Conservation (phyloP, 257 asterid genomes). For the Nicotiana paniculata region DNA sequence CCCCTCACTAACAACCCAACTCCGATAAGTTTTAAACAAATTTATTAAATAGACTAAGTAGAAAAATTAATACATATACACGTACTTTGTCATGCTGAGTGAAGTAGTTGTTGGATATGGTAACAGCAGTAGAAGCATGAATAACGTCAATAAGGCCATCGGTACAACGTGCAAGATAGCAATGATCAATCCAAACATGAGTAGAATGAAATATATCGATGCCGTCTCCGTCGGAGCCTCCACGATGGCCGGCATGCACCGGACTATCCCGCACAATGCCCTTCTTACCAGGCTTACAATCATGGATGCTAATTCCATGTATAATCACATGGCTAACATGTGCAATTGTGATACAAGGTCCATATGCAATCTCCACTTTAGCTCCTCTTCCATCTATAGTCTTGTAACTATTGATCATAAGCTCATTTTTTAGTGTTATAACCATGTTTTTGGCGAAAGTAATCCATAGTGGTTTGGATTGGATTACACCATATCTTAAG, state of each 20-base stretch:
- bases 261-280: conserved; percentile 51
- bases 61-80: not conserved
- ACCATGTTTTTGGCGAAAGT: conserved; percentile 53
- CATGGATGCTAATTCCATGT: conserved; percentile 74
- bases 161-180: conserved; percentile 45
- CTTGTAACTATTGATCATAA: conserved; percentile 64
- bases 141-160: conserved; percentile 85
- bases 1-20: too few species aligned
- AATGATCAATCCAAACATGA: conserved; percentile 76
- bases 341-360: conserved; percentile 73
- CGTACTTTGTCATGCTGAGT: conserved; percentile 80
- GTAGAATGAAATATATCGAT: conserved; percentile 51
- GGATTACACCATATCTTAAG: conserved; percentile 70
- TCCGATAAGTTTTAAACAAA: too few species aligned
- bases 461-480: conserved; percentile 63
- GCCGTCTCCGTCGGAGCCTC: conserved; percentile 76
- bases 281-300: conserved; percentile 59
- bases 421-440: conserved; percentile 51
- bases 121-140: conserved; percentile 67
- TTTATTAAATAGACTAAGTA: not conserved
- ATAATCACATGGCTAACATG: conserved; percentile 51
- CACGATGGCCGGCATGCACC: conserved; percentile 47
- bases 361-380: conserved; percentile 71
- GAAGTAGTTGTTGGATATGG: conserved; percentile 80
- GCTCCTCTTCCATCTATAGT: conserved; percentile 93